Evolutionary conservation across 306 rosid species (phyloP), one percentile per base, ranked within the genome.

Genomic region (Prunus mongolica): DNA sequence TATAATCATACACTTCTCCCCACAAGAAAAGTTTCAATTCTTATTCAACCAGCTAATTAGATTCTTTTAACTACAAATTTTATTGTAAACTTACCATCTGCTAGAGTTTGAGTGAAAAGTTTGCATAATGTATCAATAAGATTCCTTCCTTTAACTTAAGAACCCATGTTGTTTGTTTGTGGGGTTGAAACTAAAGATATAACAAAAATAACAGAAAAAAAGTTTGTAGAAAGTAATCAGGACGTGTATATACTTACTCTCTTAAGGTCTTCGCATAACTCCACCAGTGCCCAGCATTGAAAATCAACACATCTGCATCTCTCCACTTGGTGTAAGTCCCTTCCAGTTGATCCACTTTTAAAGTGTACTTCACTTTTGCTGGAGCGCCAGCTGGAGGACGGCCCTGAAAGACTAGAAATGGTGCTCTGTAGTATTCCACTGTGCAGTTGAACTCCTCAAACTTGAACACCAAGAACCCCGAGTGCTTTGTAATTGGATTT

Each of bases 241-340:
- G 18, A 73, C 55, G 22, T 68, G 16, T 66, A 62, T 13, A 44
- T 28, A 67, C 86, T 78, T 87, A 93, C 98, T 73, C 76, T 87
- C 82, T 84, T 51, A 89, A n/a, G 24, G 98, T 93, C 84, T 86
- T 93, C 76, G 76, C 92, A 71, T 89, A 73, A 68, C 63, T 88
- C 98, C 98, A 93, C 97, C 98, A 93, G 69, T 93, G 98, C 65
- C 97, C 98, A 49, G 98, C 81, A 69, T 93, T 93, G 82, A 93
- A 87, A 82, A 93, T 66, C 58, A 93, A 82, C 77, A 93, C 83
- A 82, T 93, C 98, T 2, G 98, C 97, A 70, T 76, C 83, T 58
- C 76, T 86, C 98, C 98, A 93, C 54, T 32, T 83, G 65, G 34
- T 41, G 65, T 92, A 86, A 77, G 68, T 82, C 97, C 98, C 86